phyloP scores from a whole-genome alignment of 2,329 filamentous ascomycete species.

The Sarocladiaceae sp. region DNA sequence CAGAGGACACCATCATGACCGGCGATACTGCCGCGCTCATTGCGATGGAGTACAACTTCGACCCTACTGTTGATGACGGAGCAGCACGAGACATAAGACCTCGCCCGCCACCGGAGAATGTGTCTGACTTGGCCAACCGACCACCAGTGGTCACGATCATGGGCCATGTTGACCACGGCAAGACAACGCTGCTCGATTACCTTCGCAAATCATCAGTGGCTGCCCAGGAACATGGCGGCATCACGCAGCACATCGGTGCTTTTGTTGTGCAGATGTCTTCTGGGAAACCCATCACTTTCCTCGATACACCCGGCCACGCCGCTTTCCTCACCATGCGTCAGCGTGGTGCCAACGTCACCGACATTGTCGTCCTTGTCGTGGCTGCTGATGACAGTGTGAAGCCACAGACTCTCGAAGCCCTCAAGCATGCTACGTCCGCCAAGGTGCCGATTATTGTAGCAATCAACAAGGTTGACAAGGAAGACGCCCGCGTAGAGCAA shows the following conservation, averaged over 20 bases:
- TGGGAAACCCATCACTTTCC: slow-evolving; percentile 89
- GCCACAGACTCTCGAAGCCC: slow-evolving; percentile 91
- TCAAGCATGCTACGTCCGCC: slow-evolving; percentile 85
- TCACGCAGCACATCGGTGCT: slow-evolving; percentile 97
- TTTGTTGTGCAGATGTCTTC: slow-evolving; percentile 86
- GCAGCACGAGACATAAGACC: slow-evolving; percentile 67
- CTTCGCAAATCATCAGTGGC: slow-evolving; percentile 89
- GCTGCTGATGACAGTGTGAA: slow-evolving; percentile 97
- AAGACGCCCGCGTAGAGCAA: slow-evolving; percentile 71
- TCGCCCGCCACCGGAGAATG: slow-evolving; percentile 65
- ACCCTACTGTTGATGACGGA: slow-evolving; percentile 69
- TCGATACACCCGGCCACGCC: slow-evolving; percentile 94
- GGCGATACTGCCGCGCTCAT: slow-evolving; percentile 88
- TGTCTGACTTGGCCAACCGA: slow-evolving; percentile 62
- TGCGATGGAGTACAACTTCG: slow-evolving; percentile 88
- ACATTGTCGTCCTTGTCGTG: slow-evolving; percentile 93
- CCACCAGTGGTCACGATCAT: slow-evolving; percentile 98
- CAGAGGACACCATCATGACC: slow-evolving; percentile 80
- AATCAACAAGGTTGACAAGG: slow-evolving; percentile 95
- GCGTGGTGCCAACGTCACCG: slow-evolving; percentile 90
- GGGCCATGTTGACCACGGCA: slow-evolving; percentile 98
- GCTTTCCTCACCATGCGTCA: slow-evolving; percentile 96
- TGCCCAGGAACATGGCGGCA: slow-evolving; percentile 89
- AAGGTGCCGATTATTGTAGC: slow-evolving; percentile 95
- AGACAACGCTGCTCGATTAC: slow-evolving; percentile 93